Percentiles rank a stretch among this genome's conserved stretches.
Evolutionary conservation across 1,139 yeast genomes (phyloP).

Genomic region (Pichia sp.): DNA sequence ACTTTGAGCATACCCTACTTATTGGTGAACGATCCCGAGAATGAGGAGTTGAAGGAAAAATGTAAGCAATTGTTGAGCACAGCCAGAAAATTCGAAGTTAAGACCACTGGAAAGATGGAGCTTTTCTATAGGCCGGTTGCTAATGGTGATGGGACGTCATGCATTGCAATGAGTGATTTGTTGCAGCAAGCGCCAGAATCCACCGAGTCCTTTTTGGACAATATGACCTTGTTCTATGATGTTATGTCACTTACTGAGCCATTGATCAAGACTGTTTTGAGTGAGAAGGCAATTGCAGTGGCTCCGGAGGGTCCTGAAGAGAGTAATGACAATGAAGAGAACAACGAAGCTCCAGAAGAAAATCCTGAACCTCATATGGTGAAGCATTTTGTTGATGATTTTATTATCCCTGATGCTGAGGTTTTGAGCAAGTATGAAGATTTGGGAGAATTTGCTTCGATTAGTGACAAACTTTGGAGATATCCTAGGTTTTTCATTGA

Average conservation of each 20-base stretch:
- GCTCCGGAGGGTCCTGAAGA: slow-evolving; percentile 17
- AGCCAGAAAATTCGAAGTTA: slow-evolving; percentile 39
- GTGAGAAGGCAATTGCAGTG: slow-evolving; percentile 9
- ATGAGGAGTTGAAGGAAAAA: slow-evolving; percentile 34
- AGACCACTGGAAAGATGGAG: not conserved
- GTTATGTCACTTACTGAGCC: slow-evolving; percentile 17
- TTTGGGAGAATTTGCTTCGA: slow-evolving; percentile 26
- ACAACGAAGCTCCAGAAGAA: not conserved
- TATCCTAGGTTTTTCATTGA: slow-evolving; percentile 62
- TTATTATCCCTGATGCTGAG: slow-evolving; percentile 44
- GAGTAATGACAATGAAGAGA: not conserved
- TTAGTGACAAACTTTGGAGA: slow-evolving; percentile 47
- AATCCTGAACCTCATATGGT: not conserved
- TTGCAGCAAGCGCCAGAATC: slow-evolving; percentile 2
- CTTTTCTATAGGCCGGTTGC: not conserved
- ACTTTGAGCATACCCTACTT: slow-evolving; percentile 68
- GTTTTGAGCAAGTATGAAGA: slow-evolving; percentile 33
- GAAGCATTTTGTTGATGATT: slow-evolving; percentile 42
- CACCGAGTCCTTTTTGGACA: slow-evolving; percentile 17
- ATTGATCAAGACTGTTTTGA: slow-evolving; percentile 13
- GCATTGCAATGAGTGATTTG: slow-evolving; percentile 8
- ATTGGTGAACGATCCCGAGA: slow-evolving; percentile 41
- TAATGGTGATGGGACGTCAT: not conserved
- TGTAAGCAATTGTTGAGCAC: slow-evolving; percentile 43
- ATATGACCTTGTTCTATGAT: slow-evolving; percentile 28